Evolutionary conservation across 2,329 filamentous ascomycete species (phyloP).

Genomic region (Aspergillus ochraceoroseus): DNA sequence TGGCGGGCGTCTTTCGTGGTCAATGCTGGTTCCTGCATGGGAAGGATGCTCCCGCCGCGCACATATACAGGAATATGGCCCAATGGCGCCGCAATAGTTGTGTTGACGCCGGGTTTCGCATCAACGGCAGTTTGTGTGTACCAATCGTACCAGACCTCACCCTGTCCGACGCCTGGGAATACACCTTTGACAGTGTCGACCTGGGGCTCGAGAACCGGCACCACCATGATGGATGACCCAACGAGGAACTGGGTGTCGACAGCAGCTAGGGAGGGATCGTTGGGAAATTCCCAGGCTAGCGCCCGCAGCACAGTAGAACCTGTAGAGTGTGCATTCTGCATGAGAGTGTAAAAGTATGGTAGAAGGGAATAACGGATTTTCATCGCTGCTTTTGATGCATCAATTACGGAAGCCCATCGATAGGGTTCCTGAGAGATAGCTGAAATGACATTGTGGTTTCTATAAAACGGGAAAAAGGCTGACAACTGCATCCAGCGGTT

Average conservation of each 20-base stretch:
- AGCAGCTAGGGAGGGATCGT: constrained; percentile 62
- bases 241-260: constrained; percentile 69
- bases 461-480: constrained; percentile 73
- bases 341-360: constrained; percentile 71
- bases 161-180: constrained; percentile 61
- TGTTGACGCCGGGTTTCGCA: constrained; percentile 52
- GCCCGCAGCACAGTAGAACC: constrained; percentile 69
- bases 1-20: constrained; percentile 60
- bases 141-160: constrained; percentile 72
- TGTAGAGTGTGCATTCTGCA: constrained; percentile 60
- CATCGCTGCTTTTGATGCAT: constrained; percentile 63
- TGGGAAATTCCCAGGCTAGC: constrained; percentile 68
- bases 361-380: constrained; percentile 64
- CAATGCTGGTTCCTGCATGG: constrained; percentile 62
- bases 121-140: constrained; percentile 60
- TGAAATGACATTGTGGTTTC: constrained; percentile 65
- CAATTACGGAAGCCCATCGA: constrained; percentile 60
- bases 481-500: constrained; percentile 68
- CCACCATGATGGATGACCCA: constrained; percentile 60
- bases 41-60: constrained; percentile 63
- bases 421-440: constrained; percentile 66
- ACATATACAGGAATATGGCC: constrained; percentile 68
- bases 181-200: constrained; percentile 61
- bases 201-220: constrained; percentile 59
- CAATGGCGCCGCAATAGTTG: constrained; percentile 57